A percentile compares a stretch with the other conserved stretches of the same genome.
phyloP scores from a whole-genome alignment of 257 asterid species.

The Galeopsis tetrahit region DNA sequence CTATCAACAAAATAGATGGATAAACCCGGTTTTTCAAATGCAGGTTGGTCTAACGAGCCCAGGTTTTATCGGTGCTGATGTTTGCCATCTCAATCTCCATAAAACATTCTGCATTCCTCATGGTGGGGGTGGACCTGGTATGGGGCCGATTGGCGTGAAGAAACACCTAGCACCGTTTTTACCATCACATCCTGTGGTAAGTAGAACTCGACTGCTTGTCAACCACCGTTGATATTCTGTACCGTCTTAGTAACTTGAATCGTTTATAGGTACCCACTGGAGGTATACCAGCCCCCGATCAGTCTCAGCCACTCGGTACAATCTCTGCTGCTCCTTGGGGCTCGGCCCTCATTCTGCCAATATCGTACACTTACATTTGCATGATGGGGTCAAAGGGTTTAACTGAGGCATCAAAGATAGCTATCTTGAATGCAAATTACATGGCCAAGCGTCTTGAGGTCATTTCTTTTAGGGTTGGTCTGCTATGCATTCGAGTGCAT shows the following conservation, averaged over 20 bases:
- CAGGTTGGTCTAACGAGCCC: slow-evolving; percentile 99
- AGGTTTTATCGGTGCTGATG: slow-evolving; percentile 97
- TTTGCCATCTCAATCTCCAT: slow-evolving; percentile 98
- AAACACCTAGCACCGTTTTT: slow-evolving; percentile 88
- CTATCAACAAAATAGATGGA: neutral
- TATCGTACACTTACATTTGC: slow-evolving; percentile 89
- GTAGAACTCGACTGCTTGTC: slow-evolving; percentile 21
- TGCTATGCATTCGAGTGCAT: too few species aligned
- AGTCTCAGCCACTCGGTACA: slow-evolving; percentile 83
- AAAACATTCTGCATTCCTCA: slow-evolving; percentile 98
- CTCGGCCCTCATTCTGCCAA: slow-evolving; percentile 94
- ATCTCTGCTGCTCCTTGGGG: slow-evolving; percentile 99
- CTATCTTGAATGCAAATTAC: slow-evolving; percentile 92
- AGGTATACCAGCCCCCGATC: slow-evolving; percentile 85
- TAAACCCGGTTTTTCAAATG: slow-evolving; percentile 22
- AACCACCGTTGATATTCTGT: neutral
- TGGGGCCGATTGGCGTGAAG: slow-evolving; percentile 99
- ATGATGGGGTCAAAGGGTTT: slow-evolving; percentile 98
- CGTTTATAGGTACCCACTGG: slow-evolving; percentile 71
- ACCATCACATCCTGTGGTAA: slow-evolving; percentile 98
- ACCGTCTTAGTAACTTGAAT: neutral
- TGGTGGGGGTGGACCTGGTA: slow-evolving; percentile 99
- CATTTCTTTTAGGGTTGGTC: slow-evolving; percentile 30
- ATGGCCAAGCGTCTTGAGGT: slow-evolving; percentile 99
- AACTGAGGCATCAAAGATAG: slow-evolving; percentile 92